Evolutionary conservation across 2,329 filamentous ascomycete genomes (phyloP).

Genomic region (Beauveria bassiana): DNA sequence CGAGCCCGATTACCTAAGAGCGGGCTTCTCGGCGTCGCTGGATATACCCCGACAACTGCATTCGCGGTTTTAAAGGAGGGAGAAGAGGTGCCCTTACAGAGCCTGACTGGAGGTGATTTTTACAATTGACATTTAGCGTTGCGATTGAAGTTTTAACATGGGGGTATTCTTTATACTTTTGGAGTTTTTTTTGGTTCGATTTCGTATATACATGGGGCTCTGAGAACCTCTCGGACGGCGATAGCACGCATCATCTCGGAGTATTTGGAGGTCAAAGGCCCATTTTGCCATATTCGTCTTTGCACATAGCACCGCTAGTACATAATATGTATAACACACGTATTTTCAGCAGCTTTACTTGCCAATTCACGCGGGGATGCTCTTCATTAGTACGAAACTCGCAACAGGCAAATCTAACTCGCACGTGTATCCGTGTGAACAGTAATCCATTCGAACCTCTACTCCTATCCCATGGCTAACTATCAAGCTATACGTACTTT

Average conservation of each 20-base stretch:
- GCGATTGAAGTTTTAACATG: not conserved
- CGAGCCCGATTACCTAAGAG: not conserved
- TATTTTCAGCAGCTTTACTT: not conserved
- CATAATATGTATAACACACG: not conserved
- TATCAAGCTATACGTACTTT: conserved; percentile 5
- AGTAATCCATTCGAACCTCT: not conserved
- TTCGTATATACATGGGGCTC: not conserved
- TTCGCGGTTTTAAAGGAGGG: not conserved
- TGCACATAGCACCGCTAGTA: not conserved
- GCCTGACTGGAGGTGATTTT: not conserved
- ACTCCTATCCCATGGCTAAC: not conserved
- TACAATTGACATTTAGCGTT: not conserved
- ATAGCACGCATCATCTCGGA: conserved; percentile 1
- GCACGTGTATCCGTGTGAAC: not conserved
- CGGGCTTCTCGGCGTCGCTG: not conserved
- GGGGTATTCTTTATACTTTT: not conserved
- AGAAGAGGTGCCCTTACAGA: not conserved
- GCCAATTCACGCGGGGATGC: no score
- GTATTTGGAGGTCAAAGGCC: not conserved
- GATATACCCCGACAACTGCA: conserved; percentile 2
- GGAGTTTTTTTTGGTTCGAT: not conserved
- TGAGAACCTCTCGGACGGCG: not conserved
- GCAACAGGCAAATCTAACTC: not conserved
- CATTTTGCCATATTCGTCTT: not conserved
- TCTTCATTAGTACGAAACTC: no score